These are phyloP conservation scores for Lunularia cruciata DNA, from an alignment of 225 moss, liverwort and hornwort genomes.

Conservation along the genomic window DNA sequence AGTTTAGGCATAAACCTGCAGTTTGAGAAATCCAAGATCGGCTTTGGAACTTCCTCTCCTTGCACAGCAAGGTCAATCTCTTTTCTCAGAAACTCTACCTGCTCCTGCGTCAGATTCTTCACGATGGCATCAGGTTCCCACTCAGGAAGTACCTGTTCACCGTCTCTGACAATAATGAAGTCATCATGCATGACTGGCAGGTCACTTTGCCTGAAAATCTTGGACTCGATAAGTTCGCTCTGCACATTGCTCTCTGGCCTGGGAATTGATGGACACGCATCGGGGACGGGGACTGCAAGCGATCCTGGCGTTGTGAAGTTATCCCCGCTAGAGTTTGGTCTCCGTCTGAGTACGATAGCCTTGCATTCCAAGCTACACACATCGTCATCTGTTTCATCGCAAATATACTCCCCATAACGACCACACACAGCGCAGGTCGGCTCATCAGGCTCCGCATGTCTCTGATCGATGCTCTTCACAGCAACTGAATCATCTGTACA, in stretches of 20 bases:
- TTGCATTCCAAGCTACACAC: constrained; percentile 96
- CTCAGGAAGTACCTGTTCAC: constrained; percentile 56
- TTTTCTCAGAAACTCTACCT: constrained; percentile 61
- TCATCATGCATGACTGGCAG: constrained; percentile 58
- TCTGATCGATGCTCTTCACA: constrained; percentile 64
- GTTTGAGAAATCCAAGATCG: constrained; percentile 78
- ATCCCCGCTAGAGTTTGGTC: background rate
- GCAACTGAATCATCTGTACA: constrained; percentile 48
- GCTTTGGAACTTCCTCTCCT: constrained; percentile 73
- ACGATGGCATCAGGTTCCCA: constrained; percentile 66
- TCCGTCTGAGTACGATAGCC: constrained; percentile 44
- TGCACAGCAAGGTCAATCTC: constrained; percentile 57
- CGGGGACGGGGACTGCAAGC: background rate
- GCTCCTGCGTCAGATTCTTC: constrained; percentile 55
- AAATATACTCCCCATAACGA: constrained; percentile 94
- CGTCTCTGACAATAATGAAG: constrained; percentile 36
- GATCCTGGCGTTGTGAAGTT: background rate
- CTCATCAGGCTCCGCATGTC: constrained; percentile 62
- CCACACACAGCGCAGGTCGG: constrained; percentile 80
- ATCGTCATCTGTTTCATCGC: constrained; percentile 89
- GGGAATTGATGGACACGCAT: constrained; percentile 2
- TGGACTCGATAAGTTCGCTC: background rate
- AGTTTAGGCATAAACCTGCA: constrained; percentile 79
- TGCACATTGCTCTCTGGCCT: background rate
- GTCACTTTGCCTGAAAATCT: constrained; percentile 22